phyloP scores from a whole-genome alignment of 441 rosid genomes.

The Pelargonium australe region DNA sequence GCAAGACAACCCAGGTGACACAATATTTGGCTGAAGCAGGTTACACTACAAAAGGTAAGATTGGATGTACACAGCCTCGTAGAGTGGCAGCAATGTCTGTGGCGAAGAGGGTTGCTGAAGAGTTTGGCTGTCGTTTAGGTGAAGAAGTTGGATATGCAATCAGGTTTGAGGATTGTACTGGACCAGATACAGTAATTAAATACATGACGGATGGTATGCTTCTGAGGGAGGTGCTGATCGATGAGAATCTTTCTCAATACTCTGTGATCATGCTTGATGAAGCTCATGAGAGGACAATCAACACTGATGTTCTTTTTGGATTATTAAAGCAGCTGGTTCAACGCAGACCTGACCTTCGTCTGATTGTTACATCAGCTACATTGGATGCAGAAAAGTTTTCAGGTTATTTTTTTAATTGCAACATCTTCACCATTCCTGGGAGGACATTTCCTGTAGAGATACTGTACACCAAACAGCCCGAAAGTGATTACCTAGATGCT shows the following conservation, averaged over 20 bases:
- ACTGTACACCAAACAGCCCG: conserved; percentile 69
- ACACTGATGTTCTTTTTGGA: conserved; percentile 85
- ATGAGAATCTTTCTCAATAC: conserved; percentile 64
- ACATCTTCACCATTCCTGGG: conserved; percentile 82
- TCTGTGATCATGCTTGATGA: conserved; percentile 81
- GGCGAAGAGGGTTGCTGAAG: conserved; percentile 86
- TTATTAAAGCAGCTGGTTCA: conserved; percentile 66
- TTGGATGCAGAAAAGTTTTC: conserved; percentile 87
- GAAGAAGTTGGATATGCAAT: conserved; percentile 84
- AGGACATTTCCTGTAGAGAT: conserved; percentile 87
- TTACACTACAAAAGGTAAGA: conserved; percentile 70
- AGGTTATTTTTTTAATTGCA: conserved; percentile 72
- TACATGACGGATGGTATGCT: conserved; percentile 96
- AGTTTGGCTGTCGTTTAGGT: conserved; percentile 77
- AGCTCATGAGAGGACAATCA: conserved; percentile 88
- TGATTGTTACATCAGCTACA: conserved; percentile 85
- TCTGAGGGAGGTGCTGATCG: conserved; percentile 65
- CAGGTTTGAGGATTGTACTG: conserved; percentile 84
- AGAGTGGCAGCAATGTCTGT: conserved; percentile 87
- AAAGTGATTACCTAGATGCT: conserved; percentile 81
- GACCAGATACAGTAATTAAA: conserved; percentile 82
- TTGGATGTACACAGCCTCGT: conserved; percentile 88
- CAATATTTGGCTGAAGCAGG: conserved; percentile 85
- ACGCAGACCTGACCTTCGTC: conserved; percentile 65
- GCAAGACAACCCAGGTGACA: conserved; percentile 79